Conservation (phyloP, 192 early-diverging fungal species). For the Backusella macrospora region DNA sequence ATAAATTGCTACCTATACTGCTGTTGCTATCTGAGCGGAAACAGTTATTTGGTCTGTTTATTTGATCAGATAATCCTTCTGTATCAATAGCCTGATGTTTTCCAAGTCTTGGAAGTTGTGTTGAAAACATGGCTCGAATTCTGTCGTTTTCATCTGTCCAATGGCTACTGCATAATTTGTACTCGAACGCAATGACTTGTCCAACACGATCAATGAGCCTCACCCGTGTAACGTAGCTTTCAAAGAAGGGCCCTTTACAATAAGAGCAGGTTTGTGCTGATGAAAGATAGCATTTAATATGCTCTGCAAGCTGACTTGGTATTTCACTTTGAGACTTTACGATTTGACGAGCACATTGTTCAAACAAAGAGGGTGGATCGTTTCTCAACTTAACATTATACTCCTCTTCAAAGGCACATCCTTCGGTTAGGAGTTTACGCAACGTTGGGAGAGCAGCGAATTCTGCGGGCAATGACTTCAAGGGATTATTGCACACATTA, state of each 20-base stretch:
- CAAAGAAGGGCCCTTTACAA: conserved; percentile 81
- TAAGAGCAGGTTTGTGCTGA: conserved; percentile 66
- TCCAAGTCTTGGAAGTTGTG: background rate
- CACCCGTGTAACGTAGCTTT: conserved; percentile 57
- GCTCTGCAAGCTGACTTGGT: conserved; percentile 47
- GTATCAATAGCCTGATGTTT: background rate
- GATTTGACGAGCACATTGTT: conserved; percentile 74
- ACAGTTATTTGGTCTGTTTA: background rate
- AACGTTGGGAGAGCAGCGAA: conserved; percentile 67
- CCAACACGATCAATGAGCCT: conserved; percentile 60
- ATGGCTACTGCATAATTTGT: conserved; percentile 72
- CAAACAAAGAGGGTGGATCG: conserved; percentile 67
- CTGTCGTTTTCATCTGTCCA: conserved; percentile 74
- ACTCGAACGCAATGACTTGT: conserved; percentile 60
- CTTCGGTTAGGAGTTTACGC: conserved; percentile 55
- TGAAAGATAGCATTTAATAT: conserved; percentile 70
- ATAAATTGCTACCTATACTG: background rate
- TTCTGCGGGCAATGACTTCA: conserved; percentile 71
- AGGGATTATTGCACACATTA: conserved; percentile 67
- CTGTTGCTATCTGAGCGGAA: conserved; percentile 17
- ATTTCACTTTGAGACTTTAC: conserved; percentile 67
- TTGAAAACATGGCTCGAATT: conserved; percentile 57
- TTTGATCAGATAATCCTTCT: conserved; percentile 1
- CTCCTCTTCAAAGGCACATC: conserved; percentile 52
- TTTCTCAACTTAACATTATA: conserved; percentile 47